A percentile compares a stretch with the other conserved stretches of the same genome.
Evolutionary conservation across 2,329 filamentous ascomycete genomes (phyloP).

Genomic region (Zymoseptoria brevis): DNA sequence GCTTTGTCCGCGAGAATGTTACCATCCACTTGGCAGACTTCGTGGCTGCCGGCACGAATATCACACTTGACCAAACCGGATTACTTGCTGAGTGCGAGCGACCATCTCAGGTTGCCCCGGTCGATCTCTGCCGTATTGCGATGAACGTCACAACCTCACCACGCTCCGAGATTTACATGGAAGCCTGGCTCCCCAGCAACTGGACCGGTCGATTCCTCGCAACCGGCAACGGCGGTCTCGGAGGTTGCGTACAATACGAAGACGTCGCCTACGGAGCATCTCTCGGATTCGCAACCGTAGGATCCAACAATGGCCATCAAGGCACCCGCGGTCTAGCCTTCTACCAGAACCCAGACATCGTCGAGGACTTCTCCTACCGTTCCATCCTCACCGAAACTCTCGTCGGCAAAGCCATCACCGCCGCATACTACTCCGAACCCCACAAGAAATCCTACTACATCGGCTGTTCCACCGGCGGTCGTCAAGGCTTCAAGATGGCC

Average conservation of each 20-base stretch:
- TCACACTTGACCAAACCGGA: conserved; percentile 16
- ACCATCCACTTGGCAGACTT: conserved; percentile 21
- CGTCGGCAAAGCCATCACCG: conserved; percentile 25
- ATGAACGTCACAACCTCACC: conserved; percentile 34
- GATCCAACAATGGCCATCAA: conserved; percentile 38
- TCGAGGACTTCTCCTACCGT: conserved; percentile 42
- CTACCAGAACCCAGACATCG: conserved; percentile 38
- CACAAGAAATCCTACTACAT: conserved; percentile 40
- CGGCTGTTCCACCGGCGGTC: conserved; percentile 40
- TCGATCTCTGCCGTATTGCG: conserved; percentile 35
- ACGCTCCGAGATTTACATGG: conserved; percentile 36
- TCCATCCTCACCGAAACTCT: conserved; percentile 24
- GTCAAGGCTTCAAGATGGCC: conserved; percentile 39
- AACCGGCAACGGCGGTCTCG: conserved; percentile 36
- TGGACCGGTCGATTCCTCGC: conserved; percentile 35
- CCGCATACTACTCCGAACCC: conserved; percentile 30
- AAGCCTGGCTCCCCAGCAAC: conserved; percentile 38
- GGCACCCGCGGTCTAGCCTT: conserved; percentile 40
- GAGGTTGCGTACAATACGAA: conserved; percentile 32
- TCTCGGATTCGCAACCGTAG: conserved; percentile 35
- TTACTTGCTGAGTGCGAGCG: conserved; percentile 34
- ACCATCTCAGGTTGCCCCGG: conserved; percentile 25
- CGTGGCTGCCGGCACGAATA: conserved; percentile 24
- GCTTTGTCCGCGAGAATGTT: conserved; percentile 18
- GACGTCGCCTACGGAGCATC: conserved; percentile 33